Base-by-base conservation (phyloP, 306 rosid species). In the Lathyrus tuberosus region DNA sequence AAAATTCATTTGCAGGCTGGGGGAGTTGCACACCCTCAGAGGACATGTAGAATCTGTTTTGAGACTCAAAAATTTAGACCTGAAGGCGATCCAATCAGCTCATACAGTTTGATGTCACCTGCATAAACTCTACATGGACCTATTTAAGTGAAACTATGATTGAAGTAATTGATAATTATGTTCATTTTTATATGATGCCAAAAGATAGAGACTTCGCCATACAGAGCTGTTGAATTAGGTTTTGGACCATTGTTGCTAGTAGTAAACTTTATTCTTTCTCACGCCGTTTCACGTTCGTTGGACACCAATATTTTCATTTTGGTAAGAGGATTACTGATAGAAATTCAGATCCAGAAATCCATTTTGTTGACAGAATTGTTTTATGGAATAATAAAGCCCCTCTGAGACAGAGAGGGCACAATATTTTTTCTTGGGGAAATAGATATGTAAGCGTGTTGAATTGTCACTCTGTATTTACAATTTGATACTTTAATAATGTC, bases 11-110 rank as follows among this genome's bases (percentile, higher is more conserved):
- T 58, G 80, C 92, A 89, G 96, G 83, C 78, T 90, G 51, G 87
- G 96, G 58, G 95, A 90, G 78, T 46, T 86, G 4, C 86, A 90
- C 82, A 84, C 86, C 14, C 79, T 90, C 41, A 87, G 84, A 79
- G 96, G 96, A 67, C 95, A 90, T 71, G 73, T 90, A 65, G 91
- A 90, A 44, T 90, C 91, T 40, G 88, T 87, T 17, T 40, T 79
- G 49, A 87, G 95, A 80, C 94, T 90, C 14, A 90, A 90, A 48
- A 90, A 84, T 3, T 76, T 90, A 68, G 90, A 87, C 76, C 62
- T 44, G 31, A 70, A 20, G 20, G 24, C 57, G 18, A 75, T 90
- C 64, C 78, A 75, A 77, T 56, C 91, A 52, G 85, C 95, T 40
- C 86, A 90, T 69, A 90, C 95, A 49, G 87, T 90, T 53, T 90